phyloP scores from a whole-genome alignment of 768 basidiomycete species.

The Tricholoma furcatifolium region DNA sequence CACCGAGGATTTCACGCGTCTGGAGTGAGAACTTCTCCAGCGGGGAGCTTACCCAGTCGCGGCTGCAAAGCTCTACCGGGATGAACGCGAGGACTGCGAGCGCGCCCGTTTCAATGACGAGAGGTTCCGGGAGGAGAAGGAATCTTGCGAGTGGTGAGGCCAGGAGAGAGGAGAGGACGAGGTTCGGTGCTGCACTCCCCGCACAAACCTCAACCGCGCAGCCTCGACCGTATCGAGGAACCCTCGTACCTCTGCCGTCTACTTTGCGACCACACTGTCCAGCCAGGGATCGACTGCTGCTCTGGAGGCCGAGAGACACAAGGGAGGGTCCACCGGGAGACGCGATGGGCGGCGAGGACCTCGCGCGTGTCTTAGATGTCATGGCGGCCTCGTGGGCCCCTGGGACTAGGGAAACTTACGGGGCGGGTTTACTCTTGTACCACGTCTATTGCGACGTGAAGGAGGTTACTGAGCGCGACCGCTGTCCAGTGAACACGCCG shows the following conservation, averaged over 20 bases:
- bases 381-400: no score
- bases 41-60: not conserved
- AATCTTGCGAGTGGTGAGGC: not conserved
- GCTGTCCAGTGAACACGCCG: no score
- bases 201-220: not conserved
- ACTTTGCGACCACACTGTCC: constrained; percentile 24
- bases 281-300: constrained; percentile 21
- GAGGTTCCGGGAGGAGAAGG: not conserved
- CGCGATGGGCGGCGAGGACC: constrained; percentile 21
- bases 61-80: not conserved
- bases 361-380: no score
- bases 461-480: no score
- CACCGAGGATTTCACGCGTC: not conserved
- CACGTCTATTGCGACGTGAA: no score
- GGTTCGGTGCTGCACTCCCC: constrained; percentile 1
- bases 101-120: not conserved
- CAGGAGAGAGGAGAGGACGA: not conserved
- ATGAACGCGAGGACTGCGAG: no score
- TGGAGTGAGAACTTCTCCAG: not conserved
- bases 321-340: no score
- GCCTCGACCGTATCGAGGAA: constrained; percentile 1
- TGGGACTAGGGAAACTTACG: no score
- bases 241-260: constrained; percentile 18
- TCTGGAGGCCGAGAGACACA: constrained; percentile 27
- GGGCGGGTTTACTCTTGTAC: no score